phyloP scores from a whole-genome alignment of 2,329 filamentous ascomycete genomes.

The Ophiostoma sp. region DNA sequence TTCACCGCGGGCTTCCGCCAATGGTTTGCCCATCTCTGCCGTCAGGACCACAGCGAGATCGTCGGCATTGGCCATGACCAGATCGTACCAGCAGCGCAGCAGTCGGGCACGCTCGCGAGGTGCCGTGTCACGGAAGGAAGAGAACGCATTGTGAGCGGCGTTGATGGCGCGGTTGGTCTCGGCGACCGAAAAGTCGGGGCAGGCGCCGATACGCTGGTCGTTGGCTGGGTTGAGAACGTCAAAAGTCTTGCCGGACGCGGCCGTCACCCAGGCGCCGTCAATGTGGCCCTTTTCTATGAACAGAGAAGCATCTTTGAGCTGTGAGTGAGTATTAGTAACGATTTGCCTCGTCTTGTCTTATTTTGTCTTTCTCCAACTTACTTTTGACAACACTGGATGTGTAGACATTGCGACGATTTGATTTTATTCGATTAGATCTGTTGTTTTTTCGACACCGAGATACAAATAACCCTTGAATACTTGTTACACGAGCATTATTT shows the following conservation, averaged over 20 bases:
- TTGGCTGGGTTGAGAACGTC: conserved; percentile 84
- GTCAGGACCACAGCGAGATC: conserved; percentile 82
- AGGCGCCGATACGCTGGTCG: conserved; percentile 75
- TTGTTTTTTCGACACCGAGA: not conserved
- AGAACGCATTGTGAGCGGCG: conserved; percentile 74
- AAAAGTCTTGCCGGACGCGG: conserved; percentile 87
- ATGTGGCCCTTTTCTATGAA: conserved; percentile 78
- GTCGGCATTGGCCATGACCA: conserved; percentile 74
- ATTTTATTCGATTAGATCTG: not conserved
- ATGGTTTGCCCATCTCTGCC: conserved; percentile 85
- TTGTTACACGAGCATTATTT: not conserved
- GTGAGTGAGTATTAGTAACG: not conserved
- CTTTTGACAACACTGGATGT: not conserved
- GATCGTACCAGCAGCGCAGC: conserved; percentile 77
- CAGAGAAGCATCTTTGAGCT: conserved; percentile 78
- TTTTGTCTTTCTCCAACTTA: not conserved
- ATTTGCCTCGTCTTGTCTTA: not conserved
- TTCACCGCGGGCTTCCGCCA: conserved; percentile 72
- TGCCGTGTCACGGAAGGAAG: conserved; percentile 67
- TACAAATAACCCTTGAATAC: not conserved
- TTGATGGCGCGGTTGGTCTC: conserved; percentile 74
- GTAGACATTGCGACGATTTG: not conserved
- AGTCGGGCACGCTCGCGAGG: conserved; percentile 73
- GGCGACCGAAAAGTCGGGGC: conserved; percentile 74
- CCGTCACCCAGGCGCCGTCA: conserved; percentile 87